A percentile compares a stretch with the other conserved stretches of the same genome.
Evolutionary conservation across 345 rosid species (phyloP).

Genomic region (Litchi chinensis): DNA sequence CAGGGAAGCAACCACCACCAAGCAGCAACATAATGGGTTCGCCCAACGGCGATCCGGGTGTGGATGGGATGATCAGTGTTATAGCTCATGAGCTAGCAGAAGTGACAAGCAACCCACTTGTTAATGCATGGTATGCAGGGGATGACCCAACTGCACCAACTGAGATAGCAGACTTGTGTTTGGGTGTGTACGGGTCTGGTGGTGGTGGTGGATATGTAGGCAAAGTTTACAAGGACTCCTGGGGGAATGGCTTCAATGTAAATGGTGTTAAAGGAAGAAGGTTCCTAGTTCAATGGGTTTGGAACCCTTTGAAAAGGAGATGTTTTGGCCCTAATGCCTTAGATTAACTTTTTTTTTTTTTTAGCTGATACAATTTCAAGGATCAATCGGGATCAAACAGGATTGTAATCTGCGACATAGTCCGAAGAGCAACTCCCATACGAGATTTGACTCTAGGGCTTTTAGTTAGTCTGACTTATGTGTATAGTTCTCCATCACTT

Average conservation of each 20-base stretch:
- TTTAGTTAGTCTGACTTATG: not conserved
- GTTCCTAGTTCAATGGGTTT: conserved; percentile 62
- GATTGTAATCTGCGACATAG: too few relatives aligned
- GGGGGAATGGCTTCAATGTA: conserved; percentile 58
- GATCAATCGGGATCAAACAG: too few relatives aligned
- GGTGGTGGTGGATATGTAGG: conserved; percentile 67
- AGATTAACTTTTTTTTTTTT: conserved; percentile 28
- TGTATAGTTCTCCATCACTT: not conserved
- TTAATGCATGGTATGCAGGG: conserved; percentile 70
- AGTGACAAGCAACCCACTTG: conserved; percentile 55
- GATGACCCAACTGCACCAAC: conserved; percentile 57
- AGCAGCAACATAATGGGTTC: conserved; percentile 40
- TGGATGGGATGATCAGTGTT: conserved; percentile 67
- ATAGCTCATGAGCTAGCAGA: conserved; percentile 71
- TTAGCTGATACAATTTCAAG: too few relatives aligned
- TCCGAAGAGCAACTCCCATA: too few relatives aligned
- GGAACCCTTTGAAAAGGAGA: conserved; percentile 57
- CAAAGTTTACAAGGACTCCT: conserved; percentile 40
- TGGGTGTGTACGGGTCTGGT: conserved; percentile 59
- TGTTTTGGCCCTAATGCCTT: conserved; percentile 67
- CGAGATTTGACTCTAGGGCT: too few relatives aligned
- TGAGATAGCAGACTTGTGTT: conserved; percentile 68
- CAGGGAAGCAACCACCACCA: conserved; percentile 45
- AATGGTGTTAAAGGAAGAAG: conserved; percentile 61
- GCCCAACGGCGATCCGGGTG: conserved; percentile 61